These are phyloP conservation scores for Conoideocrella luteorostrata DNA, from an alignment of 2,329 filamentous ascomycete genomes.

Conservation along the genomic window DNA sequence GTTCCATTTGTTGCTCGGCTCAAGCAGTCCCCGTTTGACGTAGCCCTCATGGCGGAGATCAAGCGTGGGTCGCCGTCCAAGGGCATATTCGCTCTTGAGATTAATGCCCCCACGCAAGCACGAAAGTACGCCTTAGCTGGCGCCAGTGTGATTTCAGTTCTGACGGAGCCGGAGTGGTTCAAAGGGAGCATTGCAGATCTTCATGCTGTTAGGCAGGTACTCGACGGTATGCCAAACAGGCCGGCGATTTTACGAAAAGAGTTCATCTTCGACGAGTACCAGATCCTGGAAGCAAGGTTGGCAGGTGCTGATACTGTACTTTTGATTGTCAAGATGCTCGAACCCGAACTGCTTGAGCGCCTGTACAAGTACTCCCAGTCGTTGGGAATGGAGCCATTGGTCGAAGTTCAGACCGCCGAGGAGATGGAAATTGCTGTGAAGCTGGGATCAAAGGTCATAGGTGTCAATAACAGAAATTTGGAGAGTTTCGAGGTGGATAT, in stretches of 20 bases:
- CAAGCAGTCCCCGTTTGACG: constrained; percentile 73
- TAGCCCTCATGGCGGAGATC: constrained; percentile 95
- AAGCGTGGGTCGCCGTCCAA: constrained; percentile 96
- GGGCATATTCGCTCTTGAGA: constrained; percentile 81
- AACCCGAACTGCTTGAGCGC: constrained; percentile 62
- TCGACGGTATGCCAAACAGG: constrained; percentile 87
- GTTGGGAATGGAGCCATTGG: constrained; percentile 93
- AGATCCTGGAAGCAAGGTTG: constrained; percentile 88
- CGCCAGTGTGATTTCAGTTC: constrained; percentile 94
- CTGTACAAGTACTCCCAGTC: constrained; percentile 85
- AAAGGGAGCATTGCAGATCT: constrained; percentile 96
- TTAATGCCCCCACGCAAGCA: constrained; percentile 84
- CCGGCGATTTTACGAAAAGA: constrained; percentile 92
- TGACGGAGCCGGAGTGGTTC: constrained; percentile 98
- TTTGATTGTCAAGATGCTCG: constrained; percentile 97
- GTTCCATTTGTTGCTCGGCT: constrained; percentile 75
- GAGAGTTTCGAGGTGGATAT: constrained; percentile 97
- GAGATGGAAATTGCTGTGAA: constrained; percentile 87
- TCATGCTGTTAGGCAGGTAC: constrained; percentile 74
- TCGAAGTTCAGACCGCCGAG: constrained; percentile 90
- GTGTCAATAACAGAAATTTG: constrained; percentile 95
- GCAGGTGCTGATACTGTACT: constrained; percentile 92
- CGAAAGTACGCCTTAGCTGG: constrained; percentile 87
- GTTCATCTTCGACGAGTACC: constrained; percentile 97
- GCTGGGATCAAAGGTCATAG: constrained; percentile 84